Percentiles rank a stretch among this genome's conserved stretches.
phyloP scores from a whole-genome alignment of 176 grass and related monocot species.

The Urochloa ruziziensis region DNA sequence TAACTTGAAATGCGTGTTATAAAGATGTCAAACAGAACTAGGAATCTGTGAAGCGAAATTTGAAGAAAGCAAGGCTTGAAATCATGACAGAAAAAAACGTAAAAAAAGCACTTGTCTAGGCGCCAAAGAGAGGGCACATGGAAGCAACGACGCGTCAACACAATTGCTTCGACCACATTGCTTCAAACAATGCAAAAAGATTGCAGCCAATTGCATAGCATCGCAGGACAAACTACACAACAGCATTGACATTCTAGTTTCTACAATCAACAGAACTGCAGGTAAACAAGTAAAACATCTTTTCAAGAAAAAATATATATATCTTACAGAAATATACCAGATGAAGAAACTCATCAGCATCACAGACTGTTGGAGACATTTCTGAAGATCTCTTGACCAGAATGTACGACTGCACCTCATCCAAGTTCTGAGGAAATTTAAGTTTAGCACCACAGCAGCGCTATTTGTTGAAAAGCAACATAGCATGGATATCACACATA shows the following conservation, averaged over 20 bases:
- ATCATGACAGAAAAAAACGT: neutral
- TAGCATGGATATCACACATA: neutral
- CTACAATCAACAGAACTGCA: conserved; percentile 3
- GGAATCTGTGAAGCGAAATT: neutral
- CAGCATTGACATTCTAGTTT: neutral
- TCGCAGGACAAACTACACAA: neutral
- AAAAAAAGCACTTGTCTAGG: neutral
- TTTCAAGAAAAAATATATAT: neutral
- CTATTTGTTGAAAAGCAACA: neutral
- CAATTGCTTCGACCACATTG: neutral
- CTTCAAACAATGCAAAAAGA: neutral
- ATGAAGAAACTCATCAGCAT: conserved; percentile 55
- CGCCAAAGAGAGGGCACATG: neutral
- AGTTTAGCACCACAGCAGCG: neutral
- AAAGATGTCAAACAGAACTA: neutral
- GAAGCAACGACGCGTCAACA: neutral
- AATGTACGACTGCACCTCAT: conserved; percentile 97
- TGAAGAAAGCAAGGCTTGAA: conserved; percentile 9
- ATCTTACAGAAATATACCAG: conserved; percentile 49
- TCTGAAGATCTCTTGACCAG: conserved; percentile 54
- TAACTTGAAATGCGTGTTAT: neutral
- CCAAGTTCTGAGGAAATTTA: conserved; percentile 53
- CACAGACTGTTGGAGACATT: conserved; percentile 23
- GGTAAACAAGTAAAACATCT: neutral
- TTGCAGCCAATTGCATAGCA: neutral